Percentiles rank a stretch among this genome's conserved stretches.
Evolutionary conservation across 192 early-diverging fungal genomes (phyloP).

Genomic region (Paraglomus occultum): DNA sequence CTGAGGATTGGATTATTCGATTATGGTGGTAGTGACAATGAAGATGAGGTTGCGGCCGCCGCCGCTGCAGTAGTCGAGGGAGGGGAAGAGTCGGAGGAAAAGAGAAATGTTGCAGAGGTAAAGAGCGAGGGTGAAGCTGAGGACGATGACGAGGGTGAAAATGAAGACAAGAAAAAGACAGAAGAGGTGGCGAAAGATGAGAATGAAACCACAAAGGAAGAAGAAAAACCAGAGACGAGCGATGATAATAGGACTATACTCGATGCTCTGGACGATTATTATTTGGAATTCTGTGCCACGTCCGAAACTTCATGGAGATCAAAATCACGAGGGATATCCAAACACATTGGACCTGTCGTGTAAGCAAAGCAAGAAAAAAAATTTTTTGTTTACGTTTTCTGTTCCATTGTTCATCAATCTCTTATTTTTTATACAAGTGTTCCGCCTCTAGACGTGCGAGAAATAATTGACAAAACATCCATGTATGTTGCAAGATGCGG

Average conservation of each 20-base stretch:
- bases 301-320: neutral
- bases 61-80: slow-evolving; percentile 35
- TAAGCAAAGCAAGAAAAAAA: neutral
- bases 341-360: slow-evolving; percentile 15
- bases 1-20: slow-evolving; percentile 59
- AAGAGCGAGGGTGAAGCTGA: neutral
- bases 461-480: slow-evolving; percentile 44
- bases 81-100: slow-evolving; percentile 33
- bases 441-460: slow-evolving; percentile 30
- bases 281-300: neutral
- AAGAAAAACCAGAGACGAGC: no score
- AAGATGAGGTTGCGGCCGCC: slow-evolving; percentile 24
- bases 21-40: slow-evolving; percentile 42
- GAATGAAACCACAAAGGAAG: neutral
- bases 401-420: neutral
- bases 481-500: slow-evolving; percentile 44
- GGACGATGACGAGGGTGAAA: neutral
- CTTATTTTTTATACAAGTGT: neutral
- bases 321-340: neutral
- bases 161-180: neutral
- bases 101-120: neutral
- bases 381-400: slow-evolving; percentile 10
- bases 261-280: neutral
- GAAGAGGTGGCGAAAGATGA: neutral
- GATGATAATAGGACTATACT: no score